Base-by-base conservation (phyloP, 2,329 filamentous ascomycete genomes). In the Penicillium hesseltinei region DNA sequence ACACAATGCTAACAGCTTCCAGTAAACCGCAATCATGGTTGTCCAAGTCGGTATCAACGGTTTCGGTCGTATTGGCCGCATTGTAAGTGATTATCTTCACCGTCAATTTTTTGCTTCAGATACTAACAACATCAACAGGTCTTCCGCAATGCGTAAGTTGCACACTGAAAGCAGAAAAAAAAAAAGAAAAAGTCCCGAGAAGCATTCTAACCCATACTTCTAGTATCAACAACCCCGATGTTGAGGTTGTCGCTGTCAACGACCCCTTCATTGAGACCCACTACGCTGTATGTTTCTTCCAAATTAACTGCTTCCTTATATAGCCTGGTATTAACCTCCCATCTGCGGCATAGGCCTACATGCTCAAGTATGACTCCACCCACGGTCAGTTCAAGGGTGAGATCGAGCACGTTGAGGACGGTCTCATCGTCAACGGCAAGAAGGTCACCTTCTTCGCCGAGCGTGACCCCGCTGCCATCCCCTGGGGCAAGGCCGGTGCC, bases 281-380 rank as follows among this genome's bases (percentile, higher is more conserved):
- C 80, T 97, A 97, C 82, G 94, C 94, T 80, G 93, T 96, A 88
- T 84, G 92, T 89, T 42, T 33, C 50, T 56, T 49, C 54, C 54
- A 9, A n/a, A 15, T 19, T 19, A 46, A 13, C 25, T 19, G 13
- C 4, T 33, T 51, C 38, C 31, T 33, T 23, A 23, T n/a, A 33
- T 21, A 27, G 1, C 7, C 15, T 23, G 7, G 8, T 40, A 42
- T 55, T 59, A 52, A 60, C 47, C 52, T 47, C 39, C 21, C 39
- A 36, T 53, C 27, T 51, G 45, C 17, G 2, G 27, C n/a, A 45
- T 65, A 96, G 92, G 91, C 90, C 77, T 97, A 97, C 88, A 97
- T 97, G 94, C 89, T 99, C 83, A 95, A 96, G 86, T 97, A 97
- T 80, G 94, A 99, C 85, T 92, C 90, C 72, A 92, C 90, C 79